Evolutionary conservation across 1,284 basidiomycete genomes (phyloP), one percentile per base, ranked within the genome.

Genomic region (Sporisorium scitamineum): DNA sequence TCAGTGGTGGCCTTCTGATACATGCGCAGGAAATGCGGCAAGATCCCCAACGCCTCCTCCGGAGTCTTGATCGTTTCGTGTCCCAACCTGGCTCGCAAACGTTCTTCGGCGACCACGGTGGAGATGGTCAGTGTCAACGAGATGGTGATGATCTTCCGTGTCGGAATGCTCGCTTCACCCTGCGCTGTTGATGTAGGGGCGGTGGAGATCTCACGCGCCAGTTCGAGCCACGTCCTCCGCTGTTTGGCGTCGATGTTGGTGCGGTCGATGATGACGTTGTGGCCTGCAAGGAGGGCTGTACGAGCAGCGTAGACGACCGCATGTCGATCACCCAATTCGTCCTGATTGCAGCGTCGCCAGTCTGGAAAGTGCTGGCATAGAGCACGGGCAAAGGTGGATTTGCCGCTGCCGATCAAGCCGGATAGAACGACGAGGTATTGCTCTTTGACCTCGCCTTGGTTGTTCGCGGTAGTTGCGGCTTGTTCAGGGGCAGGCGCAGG

Each of bases 201-300:
- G 3, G 20, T 24, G 26, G 37, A 50, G 14, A 70, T 8, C 9
- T 63, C 59, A 6, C 41, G 55, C 1, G 69, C 74, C 9, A 76
- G 66, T 27, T 73, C 65, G 22, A 76, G 66, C 74, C 74, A 76
- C 9, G 70, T 72, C 7, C 74, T 50, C 1, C 74, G 58, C 24
- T 76, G 74, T 16, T 59, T 68, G 10, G 68, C 70, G 41, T 76
- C 74, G 50, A 76, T 72, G 70, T 76, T 76, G 52, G 74, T 76
- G 18, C 74, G 52, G 57, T 76, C 74, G 41, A 76, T 73, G 37
- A 76, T 45, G 18, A 76, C 74, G 50, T 76, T 50, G 34, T 63
- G 45, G 1, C 60, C 66, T 0, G 61, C 57, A 1, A 66, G 51
- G 16, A 76, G 60, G 14, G 66, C 66, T 10, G 45, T 56, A 1